Base-by-base conservation (phyloP, 2,329 filamentous ascomycete genomes). In the Thyridium curvatum region DNA sequence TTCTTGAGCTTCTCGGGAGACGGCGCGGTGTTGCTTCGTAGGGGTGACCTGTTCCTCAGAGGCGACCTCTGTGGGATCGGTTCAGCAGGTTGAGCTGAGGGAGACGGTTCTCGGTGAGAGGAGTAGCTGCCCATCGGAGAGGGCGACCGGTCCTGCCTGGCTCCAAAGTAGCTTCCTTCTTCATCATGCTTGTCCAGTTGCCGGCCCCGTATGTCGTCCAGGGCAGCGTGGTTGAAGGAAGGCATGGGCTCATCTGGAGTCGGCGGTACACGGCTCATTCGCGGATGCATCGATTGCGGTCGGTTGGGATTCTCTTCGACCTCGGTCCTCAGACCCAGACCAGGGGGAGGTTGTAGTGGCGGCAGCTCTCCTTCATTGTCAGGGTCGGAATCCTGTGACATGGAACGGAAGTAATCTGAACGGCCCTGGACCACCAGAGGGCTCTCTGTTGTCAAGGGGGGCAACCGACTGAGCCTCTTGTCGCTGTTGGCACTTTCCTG, bases 381-480 rank as follows among this genome's bases (percentile, higher is more conserved):
- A 4, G 71, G 71, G 31, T 64, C 65, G 2, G 69, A 71, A 49
- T 84, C 83, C 38, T 79, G 69, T 31, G 82, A 88, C 50, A 84
- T 64, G 39, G 84, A 84, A 31, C 88, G 82, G 56, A 90, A 90
- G 62, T 87, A 94, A 14, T 84, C 86, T 4, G 86, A 85, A 46
- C 88, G 78, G 47, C 79, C 81, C 54, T 85, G 84, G 17, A 78
- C 57, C 62, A 87, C 65, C 42, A 96, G 71, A 38, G 91, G 89
- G 52, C 88, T 88, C 43, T 86, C 84, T 30, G 88, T 84, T 15
- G 86, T 87, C 42, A 90, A 69, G 7, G 89, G 88, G 3, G 90
- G 87, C 32, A 97, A 67, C 32, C 91, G 78, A 64, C 90, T 96
- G 64, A 96, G 77, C 41, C 90, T 79, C 47, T 82, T 79, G 36